Percentiles rank a stretch among this genome's conserved stretches.
Evolutionary conservation across 148 eudicot genomes (phyloP).

Genomic region (Camellia lanceoleosa): DNA sequence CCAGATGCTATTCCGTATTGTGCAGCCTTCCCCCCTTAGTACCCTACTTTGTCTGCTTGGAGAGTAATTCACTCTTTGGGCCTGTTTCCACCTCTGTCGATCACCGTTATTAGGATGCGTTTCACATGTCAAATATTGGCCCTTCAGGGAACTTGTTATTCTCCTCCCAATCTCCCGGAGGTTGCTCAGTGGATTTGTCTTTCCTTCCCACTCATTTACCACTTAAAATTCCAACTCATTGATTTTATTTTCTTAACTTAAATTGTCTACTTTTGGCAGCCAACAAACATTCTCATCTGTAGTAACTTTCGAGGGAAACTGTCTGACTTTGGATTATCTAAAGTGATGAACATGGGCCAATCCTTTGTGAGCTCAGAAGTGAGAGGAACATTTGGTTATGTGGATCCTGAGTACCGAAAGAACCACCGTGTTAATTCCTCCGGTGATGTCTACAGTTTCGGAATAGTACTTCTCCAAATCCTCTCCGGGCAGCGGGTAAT

Average conservation of each 20-base stretch:
- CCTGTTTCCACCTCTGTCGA: too few relatives aligned
- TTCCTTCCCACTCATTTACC: too few relatives aligned
- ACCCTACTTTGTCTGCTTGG: too few relatives aligned
- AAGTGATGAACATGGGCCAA: conserved; percentile 35
- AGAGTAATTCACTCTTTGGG: too few relatives aligned
- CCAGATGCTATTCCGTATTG: too few relatives aligned
- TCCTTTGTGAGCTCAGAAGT: conserved; percentile 60
- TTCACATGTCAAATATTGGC: too few relatives aligned
- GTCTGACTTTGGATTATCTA: conserved; percentile 49
- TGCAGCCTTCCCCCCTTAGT: too few relatives aligned
- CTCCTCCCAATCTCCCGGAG: too few relatives aligned
- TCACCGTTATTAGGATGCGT: too few relatives aligned
- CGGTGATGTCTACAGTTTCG: conserved; percentile 53
- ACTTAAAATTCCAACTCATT: not conserved
- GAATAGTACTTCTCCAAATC: conserved; percentile 51
- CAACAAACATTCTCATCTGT: conserved; percentile 43
- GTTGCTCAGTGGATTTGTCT: too few relatives aligned
- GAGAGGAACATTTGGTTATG: conserved; percentile 57
- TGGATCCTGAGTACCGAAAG: conserved; percentile 54
- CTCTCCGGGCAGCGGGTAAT: conserved; percentile 48
- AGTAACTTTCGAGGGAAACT: conserved; percentile 42
- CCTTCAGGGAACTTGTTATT: too few relatives aligned
- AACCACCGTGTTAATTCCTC: conserved; percentile 44
- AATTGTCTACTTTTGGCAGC: conserved; percentile 26
- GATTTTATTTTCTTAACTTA: not conserved